Conservation (phyloP, 1,284 basidiomycete genomes). For the Pseudozyma tsukubaensis region DNA sequence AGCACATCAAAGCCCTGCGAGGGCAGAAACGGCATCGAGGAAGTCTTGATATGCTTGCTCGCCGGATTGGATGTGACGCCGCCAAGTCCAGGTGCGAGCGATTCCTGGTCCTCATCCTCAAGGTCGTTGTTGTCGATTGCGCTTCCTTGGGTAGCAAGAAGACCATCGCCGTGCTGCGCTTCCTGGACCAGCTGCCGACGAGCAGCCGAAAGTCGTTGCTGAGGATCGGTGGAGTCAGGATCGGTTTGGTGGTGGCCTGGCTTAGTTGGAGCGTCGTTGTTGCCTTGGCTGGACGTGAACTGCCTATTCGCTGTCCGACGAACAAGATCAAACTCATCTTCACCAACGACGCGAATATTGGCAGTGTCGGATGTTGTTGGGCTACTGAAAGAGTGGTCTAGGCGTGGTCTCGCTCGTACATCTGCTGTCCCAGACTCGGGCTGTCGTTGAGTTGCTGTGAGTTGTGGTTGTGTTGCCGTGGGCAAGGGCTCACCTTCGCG, state of each 20-base stretch:
- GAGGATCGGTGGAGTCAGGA: background rate
- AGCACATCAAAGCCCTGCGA: conserved; percentile 27
- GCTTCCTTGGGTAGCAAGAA: conserved; percentile 14
- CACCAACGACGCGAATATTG: background rate
- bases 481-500: conserved; percentile 20
- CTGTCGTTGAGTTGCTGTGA: background rate
- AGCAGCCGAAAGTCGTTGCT: conserved; percentile 15
- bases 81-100: background rate
- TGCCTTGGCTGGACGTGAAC: too few relatives aligned
- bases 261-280: too few relatives aligned
- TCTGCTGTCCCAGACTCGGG: background rate
- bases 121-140: conserved; percentile 11
- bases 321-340: background rate
- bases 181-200: conserved; percentile 19
- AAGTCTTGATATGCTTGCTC: conserved; percentile 29
- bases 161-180: conserved; percentile 8
- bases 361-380: conserved; percentile 7
- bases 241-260: background rate
- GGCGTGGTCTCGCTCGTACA: background rate
- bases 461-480: background rate
- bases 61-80: conserved; percentile 5
- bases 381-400: conserved; percentile 27
- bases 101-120: background rate
- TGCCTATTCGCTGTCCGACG: too few relatives aligned
- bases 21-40: conserved; percentile 34